Base-by-base conservation (phyloP, 306 rosid genomes). In the Cicer arietinum region DNA sequence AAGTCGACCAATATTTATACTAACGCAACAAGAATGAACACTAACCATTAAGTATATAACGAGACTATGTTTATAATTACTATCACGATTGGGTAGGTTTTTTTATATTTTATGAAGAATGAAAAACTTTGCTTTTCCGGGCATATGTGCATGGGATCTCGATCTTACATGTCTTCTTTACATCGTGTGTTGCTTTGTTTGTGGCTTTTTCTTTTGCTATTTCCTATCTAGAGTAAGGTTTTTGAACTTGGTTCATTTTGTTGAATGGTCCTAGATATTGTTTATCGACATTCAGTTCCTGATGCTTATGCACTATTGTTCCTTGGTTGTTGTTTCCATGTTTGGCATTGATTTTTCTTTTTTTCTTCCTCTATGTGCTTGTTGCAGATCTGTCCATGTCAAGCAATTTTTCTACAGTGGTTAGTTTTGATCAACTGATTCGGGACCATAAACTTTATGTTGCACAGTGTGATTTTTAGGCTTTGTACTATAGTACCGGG, bases 401-500 rank as follows among this genome's bases (percentile, higher is more conserved):
- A 77, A 90, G 93, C 88, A 88, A 82, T 82, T 85, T 77, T 85
- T 90, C 89, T 77, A 67, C 90, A 22, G 84, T 82, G 88, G 96
- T 90, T 74, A 84, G 93, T 80, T 77, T 86, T 74, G 78, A 72
- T 42, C 71, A 43, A 57, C 57, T 45, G 71, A 71, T 74, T 62
- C 69, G 79, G 65, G 54, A 62, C 47, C 35, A 39, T 76, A 74
- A 63, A 17, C 56, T 77, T 77, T 77, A 61, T 64, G 63, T 37
- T 86, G 76, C 64, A 72, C 67, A 83, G 42, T 80, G 16, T 44
- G 53, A 47, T 67, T 76, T 48, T 78, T 63, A 35, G 65, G 37
- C 51, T 43, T 85, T 71, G 40, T 69, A 48, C 73, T 13, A 14
- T 60, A 53, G 62, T 25, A 16, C 18, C 63, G 40, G 46, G 41